Evolutionary conservation across 192 early-diverging fungal species (phyloP), one percentile per base, ranked within the genome.

Genomic region (Umbelopsis vinacea): DNA sequence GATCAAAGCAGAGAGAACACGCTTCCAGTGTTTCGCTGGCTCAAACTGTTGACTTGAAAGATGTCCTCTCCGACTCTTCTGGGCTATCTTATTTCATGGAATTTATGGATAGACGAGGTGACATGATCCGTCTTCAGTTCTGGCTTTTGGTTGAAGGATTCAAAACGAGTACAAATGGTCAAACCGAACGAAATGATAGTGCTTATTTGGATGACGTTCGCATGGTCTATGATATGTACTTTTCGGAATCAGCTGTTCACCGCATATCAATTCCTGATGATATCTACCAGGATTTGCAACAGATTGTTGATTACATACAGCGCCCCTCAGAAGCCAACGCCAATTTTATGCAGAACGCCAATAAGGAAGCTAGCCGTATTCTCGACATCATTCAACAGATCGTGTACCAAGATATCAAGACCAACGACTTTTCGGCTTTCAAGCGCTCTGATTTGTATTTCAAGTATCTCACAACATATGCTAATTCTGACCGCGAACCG

Each of bases 71-170:
- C 6, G 90, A 93, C 63, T 83, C 89, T 0, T 69, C 86, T 0
- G 84, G 90, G 4, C 71, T 93, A 6, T 90, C 90, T 0, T 91
- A 89, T 50, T 93, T 95, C 79, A 89, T 89, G 71, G 94, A 93
- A 76, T 93, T 90, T 76, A 89, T 92, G 89, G 92, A 95, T 74
- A 82, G 87, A 22, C 84, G 83, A 14, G 90, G 88, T 4, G 79
- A 83, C 68, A 83, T 88, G 76, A 71, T 85, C 7, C 79, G 89
- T 33, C 83, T 93, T 3, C 89, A 92, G 66, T 93, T 92, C 69
- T 93, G 92, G 91, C 71, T 93, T 29, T 83, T 89, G 63, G 84
- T 93, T 17, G 89, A 93, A 72, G 87, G 89, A 24, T 81, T 89
- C 29, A 78, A 86, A 50, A 78, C 76, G 35, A 45, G 52, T 48